A percentile compares a stretch with the other conserved stretches of the same genome.
phyloP scores from a whole-genome alignment of 768 basidiomycete genomes.

The Collybia mongolica region DNA sequence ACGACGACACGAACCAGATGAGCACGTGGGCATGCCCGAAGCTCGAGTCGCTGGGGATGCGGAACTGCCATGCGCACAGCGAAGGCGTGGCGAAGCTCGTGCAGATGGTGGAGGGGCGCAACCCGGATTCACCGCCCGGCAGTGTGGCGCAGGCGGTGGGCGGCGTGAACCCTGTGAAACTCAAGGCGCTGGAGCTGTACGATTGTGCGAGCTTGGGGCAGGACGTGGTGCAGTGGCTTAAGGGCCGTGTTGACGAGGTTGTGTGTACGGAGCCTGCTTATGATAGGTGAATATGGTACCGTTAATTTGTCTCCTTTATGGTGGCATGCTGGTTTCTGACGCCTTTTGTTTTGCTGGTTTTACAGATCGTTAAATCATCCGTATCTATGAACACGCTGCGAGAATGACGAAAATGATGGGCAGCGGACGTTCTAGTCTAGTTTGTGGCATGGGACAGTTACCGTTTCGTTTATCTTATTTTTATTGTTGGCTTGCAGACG shows the following conservation, averaged over 20 bases:
- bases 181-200: conserved; percentile 60
- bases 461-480: too few species aligned
- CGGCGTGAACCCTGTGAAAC: conserved; percentile 49
- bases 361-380: conserved; percentile 3
- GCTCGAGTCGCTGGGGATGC: conserved; percentile 58
- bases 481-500: too few species aligned
- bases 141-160: conserved; percentile 32
- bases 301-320: neutral
- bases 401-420: too few species aligned
- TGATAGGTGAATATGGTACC: conserved; percentile 34
- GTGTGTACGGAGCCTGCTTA: conserved; percentile 58
- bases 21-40: conserved; percentile 64
- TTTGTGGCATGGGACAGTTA: too few species aligned
- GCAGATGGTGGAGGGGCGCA: conserved; percentile 68
- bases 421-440: too few species aligned
- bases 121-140: conserved; percentile 40
- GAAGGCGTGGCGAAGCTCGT: conserved; percentile 70
- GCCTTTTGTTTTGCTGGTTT: neutral
- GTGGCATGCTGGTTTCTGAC: neutral
- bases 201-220: conserved; percentile 66
- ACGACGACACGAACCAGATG: conserved; percentile 46
- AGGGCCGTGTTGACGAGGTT: conserved; percentile 58
- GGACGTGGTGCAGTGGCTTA: conserved; percentile 72
- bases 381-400: neutral
- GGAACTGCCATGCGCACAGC: conserved; percentile 61